phyloP scores from a whole-genome alignment of 768 basidiomycete genomes.

The Leucocoprinus sp. region DNA sequence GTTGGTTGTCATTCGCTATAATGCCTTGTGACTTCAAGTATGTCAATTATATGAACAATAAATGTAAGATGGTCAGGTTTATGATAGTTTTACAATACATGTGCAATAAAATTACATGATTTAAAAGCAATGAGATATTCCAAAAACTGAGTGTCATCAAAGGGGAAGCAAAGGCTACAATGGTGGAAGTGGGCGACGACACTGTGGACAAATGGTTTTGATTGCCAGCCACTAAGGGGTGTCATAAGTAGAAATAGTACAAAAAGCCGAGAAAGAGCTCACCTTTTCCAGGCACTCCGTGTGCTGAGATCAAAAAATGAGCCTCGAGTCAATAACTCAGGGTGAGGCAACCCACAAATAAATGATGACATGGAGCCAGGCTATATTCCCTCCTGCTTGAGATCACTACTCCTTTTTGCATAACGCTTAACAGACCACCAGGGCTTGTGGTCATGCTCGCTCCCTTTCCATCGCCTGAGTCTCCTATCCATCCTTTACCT shows the following conservation, averaged over 20 bases:
- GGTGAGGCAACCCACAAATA: constrained; percentile 55
- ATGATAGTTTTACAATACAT: constrained; percentile 1
- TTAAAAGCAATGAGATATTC: constrained; percentile 1
- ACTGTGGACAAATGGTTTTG: constrained; percentile 92
- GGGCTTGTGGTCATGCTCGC: constrained; percentile 19
- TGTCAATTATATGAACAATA: too few relatives aligned
- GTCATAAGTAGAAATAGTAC: constrained; percentile 11
- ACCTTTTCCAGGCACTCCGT: constrained; percentile 81
- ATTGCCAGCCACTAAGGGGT: constrained; percentile 61
- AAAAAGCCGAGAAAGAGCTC: constrained; percentile 15
- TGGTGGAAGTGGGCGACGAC: constrained; percentile 76
- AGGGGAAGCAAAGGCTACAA: constrained; percentile 32
- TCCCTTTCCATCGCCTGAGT: constrained; percentile 14
- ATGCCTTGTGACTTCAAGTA: too few relatives aligned
- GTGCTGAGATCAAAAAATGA: constrained; percentile 39
- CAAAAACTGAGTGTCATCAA: neutral
- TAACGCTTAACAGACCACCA: constrained; percentile 30
- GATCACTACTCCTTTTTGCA: constrained; percentile 36
- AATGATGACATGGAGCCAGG: constrained; percentile 81
- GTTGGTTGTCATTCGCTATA: too few relatives aligned
- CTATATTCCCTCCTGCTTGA: constrained; percentile 62
- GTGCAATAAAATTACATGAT: constrained; percentile 5
- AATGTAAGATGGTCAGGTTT: neutral
- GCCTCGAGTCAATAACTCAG: neutral
- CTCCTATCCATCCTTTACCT: constrained; percentile 6